Base-by-base conservation (phyloP, 2,329 filamentous ascomycete genomes). In the Pseudogymnoascus sp. region DNA sequence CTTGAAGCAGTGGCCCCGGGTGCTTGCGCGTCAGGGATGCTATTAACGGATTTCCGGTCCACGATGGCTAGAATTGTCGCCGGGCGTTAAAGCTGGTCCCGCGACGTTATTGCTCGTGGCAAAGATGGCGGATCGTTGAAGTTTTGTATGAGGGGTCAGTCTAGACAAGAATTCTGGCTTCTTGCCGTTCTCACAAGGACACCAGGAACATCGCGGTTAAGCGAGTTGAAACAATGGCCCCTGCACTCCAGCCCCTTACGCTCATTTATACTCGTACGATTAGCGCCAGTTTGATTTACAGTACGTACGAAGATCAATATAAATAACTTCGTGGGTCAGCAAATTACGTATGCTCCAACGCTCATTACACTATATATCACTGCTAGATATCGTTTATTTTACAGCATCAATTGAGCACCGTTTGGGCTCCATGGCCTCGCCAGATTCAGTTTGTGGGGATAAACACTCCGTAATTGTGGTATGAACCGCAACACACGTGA, bases 211-310 rank as follows among this genome's bases (percentile, higher is more conserved):
- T 56, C 50, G 16, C 29, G 50, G 29, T 56, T 56, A 56, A 56
- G 50, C 50, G 50, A 56, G 50, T 56, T 56, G 50, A 56, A 56
- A 56, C 50, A 56, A 56, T 56, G 50, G 50, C 50, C 50, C 50
- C 29, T 56, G 50, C 50, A 56, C 50, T 56, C 50, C 50, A 56
- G 29, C 16, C 44, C 50, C 50, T 56, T 56, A 56, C 50, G 50
- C 50, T 35, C 50, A 56, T 56, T 56, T 56, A 56, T 56, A 35
- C 50, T 56, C 50, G 16, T 56, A 33, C 50, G 50, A 33, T 56
- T 56, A 56, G 50, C 50, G 50, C 13, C n/a, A 35, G 29, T 56
- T 56, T 56, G 50, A 56, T 56, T 56, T 56, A 21, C 50, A 56
- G 50, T 56, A 56, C 50, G 50, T 56, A 56, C 50, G 29, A 56